Evolutionary conservation across 2,329 filamentous ascomycete species (phyloP).

Genomic region (Thielaviopsis musarum): DNA sequence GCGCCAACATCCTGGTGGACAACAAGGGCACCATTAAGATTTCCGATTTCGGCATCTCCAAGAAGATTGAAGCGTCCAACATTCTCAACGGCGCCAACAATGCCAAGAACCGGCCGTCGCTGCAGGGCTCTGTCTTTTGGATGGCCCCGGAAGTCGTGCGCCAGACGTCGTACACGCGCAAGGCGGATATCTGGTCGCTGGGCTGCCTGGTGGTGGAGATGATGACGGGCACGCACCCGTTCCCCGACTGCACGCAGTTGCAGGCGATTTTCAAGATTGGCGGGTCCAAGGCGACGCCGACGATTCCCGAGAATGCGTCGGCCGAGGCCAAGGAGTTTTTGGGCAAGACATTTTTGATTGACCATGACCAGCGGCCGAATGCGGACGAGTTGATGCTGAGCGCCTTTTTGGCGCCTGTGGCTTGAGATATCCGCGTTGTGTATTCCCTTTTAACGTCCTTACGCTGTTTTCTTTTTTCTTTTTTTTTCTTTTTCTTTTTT

Average conservation of each 20-base stretch:
- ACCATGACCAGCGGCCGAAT: constrained; percentile 79
- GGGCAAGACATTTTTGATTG: constrained; percentile 81
- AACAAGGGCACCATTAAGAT: constrained; percentile 99
- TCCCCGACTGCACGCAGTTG: constrained; percentile 90
- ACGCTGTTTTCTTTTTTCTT: no score
- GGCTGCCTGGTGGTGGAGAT: constrained; percentile 96
- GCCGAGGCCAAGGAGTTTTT: constrained; percentile 73
- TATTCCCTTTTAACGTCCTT: no score
- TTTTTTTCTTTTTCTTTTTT: no score
- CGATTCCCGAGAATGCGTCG: constrained; percentile 73
- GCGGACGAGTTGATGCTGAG: constrained; percentile 80
- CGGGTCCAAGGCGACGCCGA: constrained; percentile 69
- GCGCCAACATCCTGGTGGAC: constrained; percentile 94
- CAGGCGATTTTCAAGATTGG: constrained; percentile 99
- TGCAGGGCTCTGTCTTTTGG: constrained; percentile 98
- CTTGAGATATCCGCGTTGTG: constrained; percentile 21
- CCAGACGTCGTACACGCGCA: constrained; percentile 93
- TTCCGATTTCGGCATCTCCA: constrained; percentile 96
- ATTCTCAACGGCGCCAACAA: constrained; percentile 54
- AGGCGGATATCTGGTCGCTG: constrained; percentile 96
- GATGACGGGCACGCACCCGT: constrained; percentile 94
- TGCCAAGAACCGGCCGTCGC: constrained; percentile 55
- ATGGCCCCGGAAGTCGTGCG: constrained; percentile 99
- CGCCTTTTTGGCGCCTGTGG: constrained; percentile 62
- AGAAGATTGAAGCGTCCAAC: constrained; percentile 86